Evolutionary conservation across 331 rosid genomes (phyloP).

Genomic region (Rhamnella rubrinervis): DNA sequence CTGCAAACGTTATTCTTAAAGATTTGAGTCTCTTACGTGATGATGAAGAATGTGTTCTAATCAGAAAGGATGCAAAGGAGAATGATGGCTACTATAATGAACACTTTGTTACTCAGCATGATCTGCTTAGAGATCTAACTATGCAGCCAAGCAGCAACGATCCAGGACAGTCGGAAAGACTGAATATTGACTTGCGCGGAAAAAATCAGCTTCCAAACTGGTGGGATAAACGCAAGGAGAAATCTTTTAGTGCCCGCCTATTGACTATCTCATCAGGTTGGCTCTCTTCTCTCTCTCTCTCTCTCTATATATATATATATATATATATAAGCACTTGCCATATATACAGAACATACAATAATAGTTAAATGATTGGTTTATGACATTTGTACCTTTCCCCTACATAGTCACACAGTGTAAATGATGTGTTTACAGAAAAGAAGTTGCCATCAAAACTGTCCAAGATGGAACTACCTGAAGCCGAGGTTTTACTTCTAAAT

Average conservation of each 20-base stretch:
- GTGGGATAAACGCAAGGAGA: slow-evolving; percentile 40
- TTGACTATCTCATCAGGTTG: slow-evolving; percentile 62
- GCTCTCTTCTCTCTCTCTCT: slow-evolving; percentile 2
- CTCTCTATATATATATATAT: background rate
- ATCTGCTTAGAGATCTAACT: slow-evolving; percentile 65
- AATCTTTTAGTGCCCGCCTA: slow-evolving; percentile 35
- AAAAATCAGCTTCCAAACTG: slow-evolving; percentile 44
- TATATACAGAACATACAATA: background rate
- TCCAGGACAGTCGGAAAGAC: slow-evolving; percentile 38
- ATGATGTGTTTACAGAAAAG: slow-evolving; percentile 44
- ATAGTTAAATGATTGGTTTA: background rate
- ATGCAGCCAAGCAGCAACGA: slow-evolving; percentile 32
- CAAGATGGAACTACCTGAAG: slow-evolving; percentile 41
- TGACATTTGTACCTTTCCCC: background rate
- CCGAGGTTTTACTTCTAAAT: slow-evolving; percentile 57
- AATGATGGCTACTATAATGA: slow-evolving; percentile 29
- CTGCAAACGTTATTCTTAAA: background rate
- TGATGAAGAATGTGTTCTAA: slow-evolving; percentile 3
- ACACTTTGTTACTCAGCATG: slow-evolving; percentile 42
- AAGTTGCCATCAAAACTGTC: slow-evolving; percentile 46
- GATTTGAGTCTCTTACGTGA: too few species aligned
- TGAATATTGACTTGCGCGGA: slow-evolving; percentile 37
- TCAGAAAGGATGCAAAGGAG: slow-evolving; percentile 35
- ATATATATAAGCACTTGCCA: background rate
- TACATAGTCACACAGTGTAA: background rate